A percentile compares a stretch with the other conserved stretches of the same genome.
Conservation (phyloP, 169 alveolate species). For the Eimeria brunetti region DNA sequence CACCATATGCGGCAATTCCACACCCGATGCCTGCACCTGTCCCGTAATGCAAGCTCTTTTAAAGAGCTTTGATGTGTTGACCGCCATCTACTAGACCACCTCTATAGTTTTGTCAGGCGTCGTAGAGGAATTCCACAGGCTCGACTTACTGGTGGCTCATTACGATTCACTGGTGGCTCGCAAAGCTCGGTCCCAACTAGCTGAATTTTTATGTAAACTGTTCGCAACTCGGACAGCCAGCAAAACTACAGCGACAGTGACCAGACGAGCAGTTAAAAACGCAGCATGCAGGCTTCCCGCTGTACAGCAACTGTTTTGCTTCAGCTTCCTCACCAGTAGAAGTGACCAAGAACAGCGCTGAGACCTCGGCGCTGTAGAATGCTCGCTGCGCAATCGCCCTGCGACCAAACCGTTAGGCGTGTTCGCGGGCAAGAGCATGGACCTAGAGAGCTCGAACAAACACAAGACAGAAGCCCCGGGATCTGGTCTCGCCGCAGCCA, state of each 20-base stretch:
- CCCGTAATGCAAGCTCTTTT: too few species aligned
- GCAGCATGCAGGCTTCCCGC: background rate
- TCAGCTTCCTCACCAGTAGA: background rate
- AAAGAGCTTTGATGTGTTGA: too few species aligned
- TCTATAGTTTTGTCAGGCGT: too few species aligned
- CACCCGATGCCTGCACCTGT: too few species aligned
- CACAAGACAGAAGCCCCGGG: background rate
- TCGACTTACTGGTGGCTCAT: too few species aligned
- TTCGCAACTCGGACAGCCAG: background rate
- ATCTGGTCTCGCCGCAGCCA: background rate
- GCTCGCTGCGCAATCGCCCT: background rate
- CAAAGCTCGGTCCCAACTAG: background rate
- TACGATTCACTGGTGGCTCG: background rate
- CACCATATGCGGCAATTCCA: too few species aligned
- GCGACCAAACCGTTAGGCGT: background rate
- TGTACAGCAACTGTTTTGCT: background rate
- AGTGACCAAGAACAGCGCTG: background rate
- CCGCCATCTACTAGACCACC: too few species aligned
- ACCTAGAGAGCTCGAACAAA: background rate
- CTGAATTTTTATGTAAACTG: too few species aligned
- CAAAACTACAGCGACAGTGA: background rate
- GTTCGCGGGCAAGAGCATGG: background rate
- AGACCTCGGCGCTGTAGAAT: background rate
- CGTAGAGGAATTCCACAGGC: too few species aligned
- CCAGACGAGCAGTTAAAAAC: background rate